These are phyloP conservation scores for Arabidopsis lyrata DNA, from an alignment of 441 rosid species.

Conservation along the genomic window DNA sequence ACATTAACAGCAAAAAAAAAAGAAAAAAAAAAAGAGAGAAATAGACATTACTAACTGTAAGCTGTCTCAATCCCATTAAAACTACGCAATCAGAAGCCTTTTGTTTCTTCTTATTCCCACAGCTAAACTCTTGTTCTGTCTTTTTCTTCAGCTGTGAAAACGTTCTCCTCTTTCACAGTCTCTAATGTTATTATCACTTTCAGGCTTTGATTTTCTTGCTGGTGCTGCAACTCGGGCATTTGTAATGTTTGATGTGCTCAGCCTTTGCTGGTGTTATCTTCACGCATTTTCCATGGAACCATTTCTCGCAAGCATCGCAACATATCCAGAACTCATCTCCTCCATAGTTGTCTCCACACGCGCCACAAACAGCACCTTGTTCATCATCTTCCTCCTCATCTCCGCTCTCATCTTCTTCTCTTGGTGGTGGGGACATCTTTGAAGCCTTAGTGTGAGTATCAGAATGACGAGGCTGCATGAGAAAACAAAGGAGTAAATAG, in stretches of 20 bases:
- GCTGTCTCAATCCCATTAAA: conserved; percentile 21
- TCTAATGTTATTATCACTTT: conserved; percentile 35
- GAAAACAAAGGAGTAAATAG: not conserved
- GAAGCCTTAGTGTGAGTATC: conserved; percentile 52
- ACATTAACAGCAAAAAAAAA: conserved; percentile 5
- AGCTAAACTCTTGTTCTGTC: conserved; percentile 32
- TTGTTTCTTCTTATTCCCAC: conserved; percentile 24
- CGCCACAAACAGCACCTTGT: conserved; percentile 66
- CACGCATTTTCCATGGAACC: conserved; percentile 75
- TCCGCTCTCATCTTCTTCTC: conserved; percentile 45
- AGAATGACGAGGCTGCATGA: conserved; percentile 43
- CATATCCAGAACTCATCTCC: conserved; percentile 70
- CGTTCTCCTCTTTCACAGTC: conserved; percentile 37
- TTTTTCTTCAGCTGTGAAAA: conserved; percentile 34
- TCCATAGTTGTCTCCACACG: conserved; percentile 63
- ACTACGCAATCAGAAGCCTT: conserved; percentile 22
- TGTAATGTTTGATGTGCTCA: conserved; percentile 69
- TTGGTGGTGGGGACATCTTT: conserved; percentile 47
- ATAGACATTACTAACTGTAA: conserved; percentile 22
- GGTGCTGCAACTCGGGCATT: conserved; percentile 68
- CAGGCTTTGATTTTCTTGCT: conserved; percentile 46
- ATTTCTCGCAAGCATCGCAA: conserved; percentile 66
- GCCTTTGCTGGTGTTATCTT: conserved; percentile 73
- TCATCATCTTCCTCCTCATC: conserved; percentile 70
- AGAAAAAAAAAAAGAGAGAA: not conserved